Evolutionary conservation across 768 basidiomycete species (phyloP).

Genomic region (Roridomyces roridus): DNA sequence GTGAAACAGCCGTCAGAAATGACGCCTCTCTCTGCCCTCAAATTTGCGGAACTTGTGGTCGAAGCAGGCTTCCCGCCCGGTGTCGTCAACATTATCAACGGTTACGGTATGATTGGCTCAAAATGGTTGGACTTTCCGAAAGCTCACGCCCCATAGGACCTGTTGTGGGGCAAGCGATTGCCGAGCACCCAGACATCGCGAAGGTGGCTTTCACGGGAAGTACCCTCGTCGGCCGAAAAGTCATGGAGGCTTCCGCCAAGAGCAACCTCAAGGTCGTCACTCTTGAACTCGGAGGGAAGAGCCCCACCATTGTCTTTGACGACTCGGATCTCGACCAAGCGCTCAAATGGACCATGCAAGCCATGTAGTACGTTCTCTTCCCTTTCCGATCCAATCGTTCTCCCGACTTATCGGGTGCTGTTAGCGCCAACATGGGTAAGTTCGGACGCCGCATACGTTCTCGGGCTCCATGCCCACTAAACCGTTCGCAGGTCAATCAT

Average conservation of each 20-base stretch:
- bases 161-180: conserved; percentile 67
- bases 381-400: not conserved
- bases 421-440: conserved; percentile 23
- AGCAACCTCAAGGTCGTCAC: conserved; percentile 87
- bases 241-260: conserved; percentile 81
- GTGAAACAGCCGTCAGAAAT: conserved; percentile 63
- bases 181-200: conserved; percentile 60
- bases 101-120: conserved; percentile 51
- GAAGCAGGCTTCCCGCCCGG: conserved; percentile 78
- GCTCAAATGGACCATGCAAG: conserved; percentile 72
- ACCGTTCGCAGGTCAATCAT: conserved; percentile 65
- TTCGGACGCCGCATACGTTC: too few species aligned
- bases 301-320: conserved; percentile 73
- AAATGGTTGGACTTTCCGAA: too few species aligned
- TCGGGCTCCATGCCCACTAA: not conserved
- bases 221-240: conserved; percentile 76
- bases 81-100: conserved; percentile 71
- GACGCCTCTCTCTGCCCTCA: conserved; percentile 66
- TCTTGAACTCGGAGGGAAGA: conserved; percentile 84
- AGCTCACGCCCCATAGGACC: not conserved
- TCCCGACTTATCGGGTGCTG: not conserved
- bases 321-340: conserved; percentile 77
- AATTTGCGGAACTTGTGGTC: conserved; percentile 53
- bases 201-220: conserved; percentile 91
- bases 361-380: conserved; percentile 66